These are phyloP conservation scores for Durusdinium trenchii DNA, from an alignment of 73 alveolate genomes.

Conservation along the genomic window DNA sequence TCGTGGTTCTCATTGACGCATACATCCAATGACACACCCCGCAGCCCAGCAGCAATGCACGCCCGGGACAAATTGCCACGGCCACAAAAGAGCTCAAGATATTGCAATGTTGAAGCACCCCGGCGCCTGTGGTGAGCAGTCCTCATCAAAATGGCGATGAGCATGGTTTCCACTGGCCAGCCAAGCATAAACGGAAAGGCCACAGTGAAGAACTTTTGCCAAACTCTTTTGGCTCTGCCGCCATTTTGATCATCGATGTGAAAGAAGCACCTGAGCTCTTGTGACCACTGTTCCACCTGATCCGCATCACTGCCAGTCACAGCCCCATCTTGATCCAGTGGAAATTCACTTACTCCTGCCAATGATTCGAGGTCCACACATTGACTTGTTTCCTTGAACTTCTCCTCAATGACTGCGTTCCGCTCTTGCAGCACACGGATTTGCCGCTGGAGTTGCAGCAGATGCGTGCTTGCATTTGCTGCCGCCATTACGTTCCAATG, in stretches of 20 bases:
- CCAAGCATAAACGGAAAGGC: background rate
- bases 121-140: background rate
- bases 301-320: background rate
- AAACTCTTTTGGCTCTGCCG: background rate
- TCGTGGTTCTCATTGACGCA: background rate
- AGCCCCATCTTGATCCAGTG: background rate
- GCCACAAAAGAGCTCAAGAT: background rate
- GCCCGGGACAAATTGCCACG: background rate
- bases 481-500: too few relatives aligned
- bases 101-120: background rate
- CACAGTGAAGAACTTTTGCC: background rate
- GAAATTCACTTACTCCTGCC: background rate
- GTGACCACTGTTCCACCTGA: background rate
- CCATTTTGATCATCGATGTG: background rate
- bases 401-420: background rate
- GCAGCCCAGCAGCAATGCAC: too few relatives aligned
- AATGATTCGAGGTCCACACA: background rate
- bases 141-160: background rate
- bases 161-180: background rate
- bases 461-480: background rate
- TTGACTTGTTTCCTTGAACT: background rate
- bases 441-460: background rate
- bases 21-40: background rate
- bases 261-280: background rate
- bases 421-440: background rate